A percentile compares a stretch with the other conserved stretches of the same genome.
Evolutionary conservation across 192 early-diverging fungal genomes (phyloP).

Genomic region (Gaertneriomyces sp.): DNA sequence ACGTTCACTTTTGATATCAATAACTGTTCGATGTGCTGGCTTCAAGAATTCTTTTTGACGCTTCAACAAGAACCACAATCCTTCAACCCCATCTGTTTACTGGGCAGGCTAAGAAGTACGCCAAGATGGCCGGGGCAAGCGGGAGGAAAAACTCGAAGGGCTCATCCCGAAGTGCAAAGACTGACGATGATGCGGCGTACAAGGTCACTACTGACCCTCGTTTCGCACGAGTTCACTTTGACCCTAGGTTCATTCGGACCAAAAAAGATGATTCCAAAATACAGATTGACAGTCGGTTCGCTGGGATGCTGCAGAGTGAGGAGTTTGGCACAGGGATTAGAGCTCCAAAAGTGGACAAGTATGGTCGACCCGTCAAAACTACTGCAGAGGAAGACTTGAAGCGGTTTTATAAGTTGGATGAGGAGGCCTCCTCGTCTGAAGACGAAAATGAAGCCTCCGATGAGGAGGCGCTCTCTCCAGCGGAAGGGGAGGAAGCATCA

Average conservation of each 20-base stretch:
- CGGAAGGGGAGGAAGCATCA: slow-evolving; percentile 25
- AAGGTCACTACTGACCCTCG: slow-evolving; percentile 57
- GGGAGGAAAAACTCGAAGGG: too few species aligned
- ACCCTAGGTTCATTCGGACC: slow-evolving; percentile 76
- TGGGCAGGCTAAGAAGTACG: too few species aligned
- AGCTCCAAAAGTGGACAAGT: slow-evolving; percentile 61
- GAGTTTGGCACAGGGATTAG: slow-evolving; percentile 46
- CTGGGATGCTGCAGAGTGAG: slow-evolving; percentile 71
- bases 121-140: too few species aligned
- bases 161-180: too few species aligned
- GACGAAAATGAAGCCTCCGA: slow-evolving; percentile 35
- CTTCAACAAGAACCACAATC: too few species aligned
- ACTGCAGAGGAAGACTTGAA: slow-evolving; percentile 60
- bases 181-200: too few species aligned
- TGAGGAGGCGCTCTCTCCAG: slow-evolving; percentile 28
- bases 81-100: too few species aligned
- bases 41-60: too few species aligned
- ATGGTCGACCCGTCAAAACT: slow-evolving; percentile 59
- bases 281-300: slow-evolving; percentile 84
- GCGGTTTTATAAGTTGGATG: slow-evolving; percentile 70
- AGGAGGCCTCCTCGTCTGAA: slow-evolving; percentile 36
- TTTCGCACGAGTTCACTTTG: slow-evolving; percentile 73
- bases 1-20: too few species aligned
- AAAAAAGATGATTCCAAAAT: slow-evolving; percentile 81
- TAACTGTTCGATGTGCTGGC: too few species aligned